Evolutionary conservation across 2,329 filamentous ascomycete species (phyloP), one percentile per base, ranked within the genome.

Genomic region (Trichoderma semiorbis): DNA sequence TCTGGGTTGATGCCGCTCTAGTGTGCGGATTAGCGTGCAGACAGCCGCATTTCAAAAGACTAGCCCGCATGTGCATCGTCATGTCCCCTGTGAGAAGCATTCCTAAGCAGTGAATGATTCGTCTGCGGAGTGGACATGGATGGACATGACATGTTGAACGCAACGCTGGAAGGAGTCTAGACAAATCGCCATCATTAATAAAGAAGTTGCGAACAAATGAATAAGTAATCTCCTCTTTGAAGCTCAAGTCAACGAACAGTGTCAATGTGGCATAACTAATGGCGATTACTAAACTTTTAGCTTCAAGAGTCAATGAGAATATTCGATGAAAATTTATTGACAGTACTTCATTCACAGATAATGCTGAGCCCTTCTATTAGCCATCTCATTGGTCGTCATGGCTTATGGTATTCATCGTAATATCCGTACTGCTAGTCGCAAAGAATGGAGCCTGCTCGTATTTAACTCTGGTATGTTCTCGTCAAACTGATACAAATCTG

Each of bases 21-120:
- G 43, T 5, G 43, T 47, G 43, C 43, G 43, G 18, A 47, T 5
- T 47, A 21, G 43, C 18, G 43, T 47, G 18, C 18, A n/a, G 43
- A 4, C 0, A 5, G 43, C 5, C 1, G 18, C 43, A 4, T 11
- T 47, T 0, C n/a, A n/a, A 11, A 10, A 10, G 6, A 47, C 18
- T 47, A 21, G 43, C 43, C 43, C 18, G 43, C 43, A 47, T 21
- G n/a, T 47, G 43, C 18, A 47, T 21, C 43, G 5, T 47, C 39
- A 47, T n/a, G 43, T 47, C 43, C 43, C n/a, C 8, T 47, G 8
- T 21, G n/a, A 47, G 18, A 47, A 21, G 18, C 43, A 47, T 47
- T 47, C 18, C 18, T 47, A 47, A 47, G 18, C 43, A 21, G n/a
- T 21, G 18, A 47, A 47, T 47, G 43, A 47, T n/a, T 47, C n/a